Percentiles rank a stretch among this genome's conserved stretches.
phyloP scores from a whole-genome alignment of 805 yeast species.

The Cyberlindnera mycetangii region DNA sequence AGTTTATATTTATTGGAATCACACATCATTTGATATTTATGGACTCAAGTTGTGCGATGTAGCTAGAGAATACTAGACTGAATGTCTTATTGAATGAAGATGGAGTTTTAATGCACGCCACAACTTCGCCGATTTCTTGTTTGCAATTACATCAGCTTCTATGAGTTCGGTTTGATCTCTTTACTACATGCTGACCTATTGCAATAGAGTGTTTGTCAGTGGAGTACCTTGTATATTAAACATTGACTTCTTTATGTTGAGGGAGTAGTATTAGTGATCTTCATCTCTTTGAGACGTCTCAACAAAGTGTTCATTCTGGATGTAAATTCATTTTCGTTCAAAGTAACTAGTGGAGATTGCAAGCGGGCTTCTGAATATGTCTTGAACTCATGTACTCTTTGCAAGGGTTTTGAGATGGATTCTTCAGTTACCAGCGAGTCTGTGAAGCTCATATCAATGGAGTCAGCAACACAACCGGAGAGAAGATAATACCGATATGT shows the following conservation, averaged over 20 bases:
- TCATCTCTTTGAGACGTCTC: background rate
- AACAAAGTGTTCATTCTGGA: background rate
- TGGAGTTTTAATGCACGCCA: no score
- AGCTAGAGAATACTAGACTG: no score
- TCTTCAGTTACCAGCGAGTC: background rate
- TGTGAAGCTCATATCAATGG: background rate
- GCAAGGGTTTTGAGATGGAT: background rate
- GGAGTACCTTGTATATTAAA: no score
- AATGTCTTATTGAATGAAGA: no score
- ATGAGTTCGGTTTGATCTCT: no score
- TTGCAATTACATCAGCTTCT: no score
- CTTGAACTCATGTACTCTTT: slow-evolving; percentile 2
- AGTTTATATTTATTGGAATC: background rate
- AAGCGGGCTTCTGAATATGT: no score
- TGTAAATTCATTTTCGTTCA: background rate
- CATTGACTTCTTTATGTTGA: background rate
- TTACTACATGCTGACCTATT: no score
- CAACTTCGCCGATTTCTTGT: no score
- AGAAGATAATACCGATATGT: background rate
- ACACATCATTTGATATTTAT: background rate
- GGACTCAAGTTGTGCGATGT: no score
- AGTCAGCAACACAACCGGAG: background rate
- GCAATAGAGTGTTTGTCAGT: no score
- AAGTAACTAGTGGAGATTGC: background rate
- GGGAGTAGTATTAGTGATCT: background rate